Evolutionary conservation across 2,329 filamentous ascomycete genomes (phyloP), one percentile per base, ranked within the genome.

Genomic region (Cytospora piceicola): DNA sequence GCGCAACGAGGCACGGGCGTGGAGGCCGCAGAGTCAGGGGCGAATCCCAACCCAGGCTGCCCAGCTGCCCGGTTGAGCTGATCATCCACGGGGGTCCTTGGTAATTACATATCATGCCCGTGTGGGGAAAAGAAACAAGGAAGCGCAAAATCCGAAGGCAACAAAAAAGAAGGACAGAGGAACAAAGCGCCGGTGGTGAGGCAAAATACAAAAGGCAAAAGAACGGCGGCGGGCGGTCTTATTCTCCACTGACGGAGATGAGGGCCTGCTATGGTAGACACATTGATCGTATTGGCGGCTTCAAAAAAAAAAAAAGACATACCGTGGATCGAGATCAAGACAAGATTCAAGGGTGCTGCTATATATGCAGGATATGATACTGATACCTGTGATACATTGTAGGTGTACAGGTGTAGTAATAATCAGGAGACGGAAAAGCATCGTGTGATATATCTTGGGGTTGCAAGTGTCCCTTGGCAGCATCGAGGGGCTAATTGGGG

Each of bases 211-310:
- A 59, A 24, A 52, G 49, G 49, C 49, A 24, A 59, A 59, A 24
- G 55, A n/a, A 49, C 55, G 36, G 36, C 39, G 39, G 39, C 17
- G 20, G 27, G 27, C 27, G 27, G 27, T 5, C 27, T 29, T 29
- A 3, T 29, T 60, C 66, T 51, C 66, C 66, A 67, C 66, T 20
- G 59, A 22, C 66, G 66, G 63, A 67, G 55, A 67, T 65, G 66
- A 67, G 51, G 54, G 63, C 53, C 66, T 58, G n/a, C n/a, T n/a
- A n/a, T n/a, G n/a, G n/a, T n/a, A 63, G 63, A 42, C 22, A 30
- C 55, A 60, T 60, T 63, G 30, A 63, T 55, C 55, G n/a, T 39
- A 59, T 51, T 51, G 66, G 63, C 63, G 49, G 63, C 39, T 36
- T 59, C 34, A 46, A 56, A n/a, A n/a, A n/a, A n/a, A n/a, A n/a